Conservation (phyloP, 2,329 filamentous ascomycete species). For the Aureobasidium sp. region DNA sequence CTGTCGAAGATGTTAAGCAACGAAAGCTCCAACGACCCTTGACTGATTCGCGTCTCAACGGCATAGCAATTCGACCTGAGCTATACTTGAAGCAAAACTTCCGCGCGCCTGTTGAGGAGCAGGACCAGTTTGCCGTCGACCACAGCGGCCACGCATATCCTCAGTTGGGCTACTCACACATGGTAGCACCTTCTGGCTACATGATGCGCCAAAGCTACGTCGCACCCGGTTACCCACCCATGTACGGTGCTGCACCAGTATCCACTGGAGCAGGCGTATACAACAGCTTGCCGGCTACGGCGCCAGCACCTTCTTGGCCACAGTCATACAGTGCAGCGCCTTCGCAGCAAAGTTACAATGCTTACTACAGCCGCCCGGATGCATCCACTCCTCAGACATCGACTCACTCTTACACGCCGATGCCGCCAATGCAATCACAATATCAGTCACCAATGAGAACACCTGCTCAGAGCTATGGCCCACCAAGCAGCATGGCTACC, state of each 20-base stretch:
- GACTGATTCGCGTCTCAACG: constrained; percentile 37
- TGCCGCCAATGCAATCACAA: constrained; percentile 6
- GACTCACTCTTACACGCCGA: background rate
- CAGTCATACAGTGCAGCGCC: constrained; percentile 15
- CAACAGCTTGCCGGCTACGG: constrained; percentile 18
- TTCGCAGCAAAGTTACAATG: constrained; percentile 17
- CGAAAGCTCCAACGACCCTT: constrained; percentile 51
- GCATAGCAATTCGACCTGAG: constrained; percentile 27
- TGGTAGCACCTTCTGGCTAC: constrained; percentile 20
- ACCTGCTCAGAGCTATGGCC: constrained; percentile 5
- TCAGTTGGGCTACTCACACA: constrained; percentile 22
- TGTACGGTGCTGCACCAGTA: constrained; percentile 21
- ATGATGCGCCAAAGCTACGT: constrained; percentile 23
- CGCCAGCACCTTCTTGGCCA: constrained; percentile 17
- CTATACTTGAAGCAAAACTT: constrained; percentile 32
- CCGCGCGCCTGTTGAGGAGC: constrained; percentile 29
- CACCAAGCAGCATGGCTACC: background rate
- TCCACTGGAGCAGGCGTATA: constrained; percentile 21
- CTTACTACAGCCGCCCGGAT: constrained; percentile 19
- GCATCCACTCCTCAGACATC: constrained; percentile 18
- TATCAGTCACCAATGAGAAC: constrained; percentile 9
- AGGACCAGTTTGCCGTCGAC: constrained; percentile 28
- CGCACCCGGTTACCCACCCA: constrained; percentile 19
- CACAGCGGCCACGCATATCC: constrained; percentile 25
- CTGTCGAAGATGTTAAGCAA: constrained; percentile 63